Evolutionary conservation across 2,329 filamentous ascomycete species (phyloP).

Genomic region (Coniochaeta sp.): DNA sequence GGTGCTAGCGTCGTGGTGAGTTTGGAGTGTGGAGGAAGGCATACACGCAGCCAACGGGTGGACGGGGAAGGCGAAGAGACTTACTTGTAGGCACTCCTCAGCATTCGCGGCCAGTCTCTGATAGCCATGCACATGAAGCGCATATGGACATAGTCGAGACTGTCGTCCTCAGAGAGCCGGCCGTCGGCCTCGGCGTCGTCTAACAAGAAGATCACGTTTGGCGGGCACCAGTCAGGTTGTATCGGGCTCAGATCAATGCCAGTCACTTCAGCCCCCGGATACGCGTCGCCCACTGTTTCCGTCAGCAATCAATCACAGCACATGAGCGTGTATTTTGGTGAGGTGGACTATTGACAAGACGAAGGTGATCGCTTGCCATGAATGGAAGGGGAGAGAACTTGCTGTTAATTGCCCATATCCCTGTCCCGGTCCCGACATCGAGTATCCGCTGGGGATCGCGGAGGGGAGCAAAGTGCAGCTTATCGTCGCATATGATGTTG

Average conservation of each 20-base stretch:
- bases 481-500: slow-evolving; percentile 24
- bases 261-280: background rate
- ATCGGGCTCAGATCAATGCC: slow-evolving; percentile 32
- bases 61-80: slow-evolving; percentile 11
- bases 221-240: slow-evolving; percentile 30
- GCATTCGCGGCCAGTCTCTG: slow-evolving; percentile 39
- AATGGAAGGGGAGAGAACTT: background rate
- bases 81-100: slow-evolving; percentile 26
- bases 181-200: slow-evolving; percentile 24
- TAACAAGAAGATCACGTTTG: slow-evolving; percentile 30
- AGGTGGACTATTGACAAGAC: no score
- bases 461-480: slow-evolving; percentile 34
- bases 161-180: slow-evolving; percentile 17
- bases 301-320: background rate
- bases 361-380: background rate
- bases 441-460: slow-evolving; percentile 27
- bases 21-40: background rate
- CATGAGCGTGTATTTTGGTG: background rate
- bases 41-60: background rate
- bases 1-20: background rate
- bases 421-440: slow-evolving; percentile 30
- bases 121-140: slow-evolving; percentile 30
- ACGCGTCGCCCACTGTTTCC: slow-evolving; percentile 4
- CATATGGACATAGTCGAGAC: slow-evolving; percentile 22
- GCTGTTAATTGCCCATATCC: slow-evolving; percentile 12